Evolutionary conservation across 2,329 filamentous ascomycete genomes (phyloP), one percentile per base, ranked within the genome.

Genomic region (Aspergillus persii): DNA sequence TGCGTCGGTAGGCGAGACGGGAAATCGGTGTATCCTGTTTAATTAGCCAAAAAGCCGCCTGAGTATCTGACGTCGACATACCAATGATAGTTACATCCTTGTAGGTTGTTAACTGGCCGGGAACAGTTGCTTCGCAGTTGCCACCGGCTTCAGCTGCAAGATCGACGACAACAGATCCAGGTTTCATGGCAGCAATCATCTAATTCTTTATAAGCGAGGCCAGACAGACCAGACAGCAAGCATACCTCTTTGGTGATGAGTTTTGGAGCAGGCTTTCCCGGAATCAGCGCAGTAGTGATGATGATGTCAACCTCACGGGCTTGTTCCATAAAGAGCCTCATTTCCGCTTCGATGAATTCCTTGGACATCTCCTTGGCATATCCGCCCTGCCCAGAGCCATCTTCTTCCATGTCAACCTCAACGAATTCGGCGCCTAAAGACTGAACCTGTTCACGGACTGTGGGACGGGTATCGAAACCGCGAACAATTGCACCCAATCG

Each of bases 291-390:
- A 1, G 92, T 96, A 1, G 92, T 96, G 71, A 96, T 90, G 61
- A 96, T 90, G 63, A 96, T 96, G 74, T 96, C 92, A 54, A 96
- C 91, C 44, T 96, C 92, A 60, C 86, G 84, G 61, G 89, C 90
- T 74, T 96, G 92, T 66, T 95, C 89, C 72, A 90, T 87, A 77
- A 96, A 96, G 0, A 96, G 82, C 74, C 91, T 93, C 91, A 96
- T 96, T 74, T 96, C 91, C 5, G 92, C 92, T 61, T 92, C 91
- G 72, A 95, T 92, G 69, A 96, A 96, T 66, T 94, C 92, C 69
- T 94, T 92, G 56, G 91, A 95, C 92, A 96, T 96, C 71, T 93
- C 91, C 71, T 96, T 96, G 55, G 91, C 91, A 69, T 96, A 96
- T 15, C 92, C 92, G 30, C 92, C 92, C 8, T 89, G 87, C 2